Conservation (phyloP, 495 filamentous ascomycete genomes). For the Xylaria telfairii region DNA sequence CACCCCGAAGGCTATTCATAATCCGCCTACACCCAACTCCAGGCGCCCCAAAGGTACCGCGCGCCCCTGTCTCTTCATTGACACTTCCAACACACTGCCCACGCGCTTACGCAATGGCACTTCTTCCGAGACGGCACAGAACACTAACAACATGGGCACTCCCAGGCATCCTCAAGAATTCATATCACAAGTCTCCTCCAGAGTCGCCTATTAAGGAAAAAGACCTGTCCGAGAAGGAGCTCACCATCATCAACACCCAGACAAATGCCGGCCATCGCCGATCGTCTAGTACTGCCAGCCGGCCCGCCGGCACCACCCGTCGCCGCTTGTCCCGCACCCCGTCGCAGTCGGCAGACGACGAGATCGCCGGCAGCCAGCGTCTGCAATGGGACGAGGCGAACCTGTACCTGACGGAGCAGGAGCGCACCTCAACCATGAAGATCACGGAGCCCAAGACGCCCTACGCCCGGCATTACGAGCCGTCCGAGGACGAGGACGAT, state of each 20-base stretch:
- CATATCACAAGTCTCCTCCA: constrained; percentile 64
- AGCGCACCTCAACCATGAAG: constrained; percentile 96
- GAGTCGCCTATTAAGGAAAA: constrained; percentile 49
- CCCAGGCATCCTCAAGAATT: constrained; percentile 94
- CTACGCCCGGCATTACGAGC: constrained; percentile 89
- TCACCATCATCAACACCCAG: constrained; percentile 91
- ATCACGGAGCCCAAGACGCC: constrained; percentile 98
- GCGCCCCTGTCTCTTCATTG: constrained; percentile 21
- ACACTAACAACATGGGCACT: constrained; percentile 25
- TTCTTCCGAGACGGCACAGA: neutral
- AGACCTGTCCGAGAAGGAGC: constrained; percentile 73
- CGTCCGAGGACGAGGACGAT: constrained; percentile 78
- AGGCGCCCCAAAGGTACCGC: constrained; percentile 78
- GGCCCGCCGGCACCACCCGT: constrained; percentile 67
- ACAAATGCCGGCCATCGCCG: constrained; percentile 91
- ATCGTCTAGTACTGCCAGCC: constrained; percentile 72
- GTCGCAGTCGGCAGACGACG: constrained; percentile 47
- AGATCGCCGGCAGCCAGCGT: constrained; percentile 61
- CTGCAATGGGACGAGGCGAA: constrained; percentile 99
- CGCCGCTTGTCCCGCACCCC: constrained; percentile 66
- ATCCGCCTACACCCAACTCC: constrained; percentile 50
- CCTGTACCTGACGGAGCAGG: constrained; percentile 92
- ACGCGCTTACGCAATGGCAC: neutral
- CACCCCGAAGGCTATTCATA: constrained; percentile 44
- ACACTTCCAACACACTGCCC: neutral